phyloP scores from a whole-genome alignment of 73 alveolate genomes.

The Stentor roeselii region DNA sequence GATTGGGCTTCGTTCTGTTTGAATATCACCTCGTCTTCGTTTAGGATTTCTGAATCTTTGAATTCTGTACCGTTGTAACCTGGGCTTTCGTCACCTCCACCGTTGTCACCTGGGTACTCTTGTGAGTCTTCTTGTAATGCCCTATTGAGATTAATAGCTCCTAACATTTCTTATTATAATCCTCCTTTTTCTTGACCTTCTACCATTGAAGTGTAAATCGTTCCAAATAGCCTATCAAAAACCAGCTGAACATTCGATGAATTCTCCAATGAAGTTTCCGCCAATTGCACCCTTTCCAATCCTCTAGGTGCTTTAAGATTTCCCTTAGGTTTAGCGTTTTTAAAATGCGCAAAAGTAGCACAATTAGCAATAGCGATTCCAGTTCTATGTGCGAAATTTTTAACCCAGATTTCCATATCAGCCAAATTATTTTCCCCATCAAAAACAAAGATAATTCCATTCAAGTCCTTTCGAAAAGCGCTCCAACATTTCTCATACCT shows the following conservation, averaged over 20 bases:
- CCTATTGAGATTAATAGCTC: not conserved
- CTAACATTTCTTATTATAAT: not conserved
- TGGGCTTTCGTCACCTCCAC: not conserved
- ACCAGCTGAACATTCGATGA: conserved; percentile 12
- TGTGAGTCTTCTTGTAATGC: not conserved
- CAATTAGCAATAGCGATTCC: conserved; percentile 4
- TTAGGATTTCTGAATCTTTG: not conserved
- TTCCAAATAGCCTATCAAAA: conserved; percentile 17
- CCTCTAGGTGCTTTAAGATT: conserved; percentile 26
- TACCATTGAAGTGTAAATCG: not conserved
- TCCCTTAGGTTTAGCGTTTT: conserved; percentile 23
- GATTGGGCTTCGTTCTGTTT: not conserved
- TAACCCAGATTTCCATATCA: conserved; percentile 7
- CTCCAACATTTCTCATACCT: conserved; percentile 26
- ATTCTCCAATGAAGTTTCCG: not conserved
- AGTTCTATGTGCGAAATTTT: conserved; percentile 1
- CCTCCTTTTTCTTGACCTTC: conserved; percentile 19
- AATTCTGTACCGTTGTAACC: not conserved
- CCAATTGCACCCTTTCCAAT: conserved; percentile 4
- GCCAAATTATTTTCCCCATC: conserved; percentile 4
- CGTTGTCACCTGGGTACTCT: not conserved
- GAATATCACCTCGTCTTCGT: not conserved
- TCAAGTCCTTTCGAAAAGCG: conserved; percentile 15
- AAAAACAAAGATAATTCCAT: conserved; percentile 15
- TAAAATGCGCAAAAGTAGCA: conserved; percentile 16